Conservation (phyloP, 2,329 filamentous ascomycete genomes). For the Penicillium sp. region DNA sequence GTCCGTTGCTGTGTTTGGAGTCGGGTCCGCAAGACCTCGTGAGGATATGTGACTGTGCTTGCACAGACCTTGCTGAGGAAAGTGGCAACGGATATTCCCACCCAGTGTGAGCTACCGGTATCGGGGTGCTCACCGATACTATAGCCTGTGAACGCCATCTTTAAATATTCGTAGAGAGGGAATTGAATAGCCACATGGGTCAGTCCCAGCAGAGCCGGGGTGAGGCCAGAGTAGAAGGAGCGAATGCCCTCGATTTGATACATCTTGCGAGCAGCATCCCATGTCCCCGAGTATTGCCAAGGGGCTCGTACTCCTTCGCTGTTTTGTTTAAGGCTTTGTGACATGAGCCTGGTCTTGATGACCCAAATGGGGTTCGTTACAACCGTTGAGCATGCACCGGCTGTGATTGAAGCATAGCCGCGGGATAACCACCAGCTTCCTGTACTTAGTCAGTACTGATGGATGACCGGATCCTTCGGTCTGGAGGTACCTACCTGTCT, state of each 20-base stretch:
- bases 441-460: constrained; percentile 32
- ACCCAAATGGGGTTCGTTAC: constrained; percentile 99
- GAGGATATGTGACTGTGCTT: constrained; percentile 92
- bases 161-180: constrained; percentile 90
- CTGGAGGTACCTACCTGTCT: constrained; percentile 54
- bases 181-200: constrained; percentile 98
- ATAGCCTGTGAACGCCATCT: constrained; percentile 82
- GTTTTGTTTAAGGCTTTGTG: constrained; percentile 64
- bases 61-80: constrained; percentile 93
- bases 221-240: constrained; percentile 93
- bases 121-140: constrained; percentile 73
- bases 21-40: constrained; percentile 91
- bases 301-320: constrained; percentile 50
- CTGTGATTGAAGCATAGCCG: constrained; percentile 85
- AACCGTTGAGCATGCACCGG: constrained; percentile 88
- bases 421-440: constrained; percentile 76
- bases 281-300: constrained; percentile 88
- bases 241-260: constrained; percentile 82
- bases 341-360: constrained; percentile 98
- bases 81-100: constrained; percentile 81
- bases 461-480: neutral
- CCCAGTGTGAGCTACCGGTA: constrained; percentile 65
- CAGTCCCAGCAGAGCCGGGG: constrained; percentile 84
- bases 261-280: constrained; percentile 95
- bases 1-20: constrained; percentile 88